Evolutionary conservation across 169 alveolate species (phyloP).

Genomic region (Miamiensis avidus): DNA sequence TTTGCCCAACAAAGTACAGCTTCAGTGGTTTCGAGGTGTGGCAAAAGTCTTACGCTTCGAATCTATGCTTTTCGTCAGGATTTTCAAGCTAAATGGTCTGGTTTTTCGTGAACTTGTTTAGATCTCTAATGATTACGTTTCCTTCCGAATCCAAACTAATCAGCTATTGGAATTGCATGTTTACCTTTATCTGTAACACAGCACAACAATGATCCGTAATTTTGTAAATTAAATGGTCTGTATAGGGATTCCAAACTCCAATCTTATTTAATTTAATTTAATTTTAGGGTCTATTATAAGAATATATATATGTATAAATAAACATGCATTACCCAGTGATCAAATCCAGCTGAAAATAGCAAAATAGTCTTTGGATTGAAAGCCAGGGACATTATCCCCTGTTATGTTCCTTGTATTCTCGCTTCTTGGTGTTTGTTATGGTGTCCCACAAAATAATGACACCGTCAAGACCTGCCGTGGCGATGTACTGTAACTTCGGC

Average conservation of each 20-base stretch:
- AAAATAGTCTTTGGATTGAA: slow-evolving; percentile 55
- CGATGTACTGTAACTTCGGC: slow-evolving; percentile 16
- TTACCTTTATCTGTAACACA: slow-evolving; percentile 60
- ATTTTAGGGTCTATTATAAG: background rate
- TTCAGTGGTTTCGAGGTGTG: slow-evolving; percentile 55
- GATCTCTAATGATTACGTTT: slow-evolving; percentile 77
- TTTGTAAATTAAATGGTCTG: slow-evolving; percentile 53
- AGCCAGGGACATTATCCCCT: slow-evolving; percentile 61
- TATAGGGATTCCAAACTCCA: slow-evolving; percentile 69
- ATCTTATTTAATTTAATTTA: slow-evolving; percentile 2
- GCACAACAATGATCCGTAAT: slow-evolving; percentile 69
- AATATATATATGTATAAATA: background rate
- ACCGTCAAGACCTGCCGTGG: slow-evolving; percentile 30
- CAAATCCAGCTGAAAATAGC: slow-evolving; percentile 67
- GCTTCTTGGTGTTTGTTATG: background rate
- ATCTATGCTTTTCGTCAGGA: slow-evolving; percentile 40
- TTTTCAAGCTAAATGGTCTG: slow-evolving; percentile 58
- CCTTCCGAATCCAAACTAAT: slow-evolving; percentile 81
- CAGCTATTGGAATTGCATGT: slow-evolving; percentile 57
- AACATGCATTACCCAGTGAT: slow-evolving; percentile 50
- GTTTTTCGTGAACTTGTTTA: slow-evolving; percentile 64
- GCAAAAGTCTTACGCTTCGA: slow-evolving; percentile 58
- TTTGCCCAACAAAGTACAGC: slow-evolving; percentile 54
- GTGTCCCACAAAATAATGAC: slow-evolving; percentile 31
- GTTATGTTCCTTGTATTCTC: slow-evolving; percentile 38